Evolutionary conservation across 2,329 filamentous ascomycete genomes (phyloP), one percentile per base, ranked within the genome.

Genomic region (Neospermospora avenae): DNA sequence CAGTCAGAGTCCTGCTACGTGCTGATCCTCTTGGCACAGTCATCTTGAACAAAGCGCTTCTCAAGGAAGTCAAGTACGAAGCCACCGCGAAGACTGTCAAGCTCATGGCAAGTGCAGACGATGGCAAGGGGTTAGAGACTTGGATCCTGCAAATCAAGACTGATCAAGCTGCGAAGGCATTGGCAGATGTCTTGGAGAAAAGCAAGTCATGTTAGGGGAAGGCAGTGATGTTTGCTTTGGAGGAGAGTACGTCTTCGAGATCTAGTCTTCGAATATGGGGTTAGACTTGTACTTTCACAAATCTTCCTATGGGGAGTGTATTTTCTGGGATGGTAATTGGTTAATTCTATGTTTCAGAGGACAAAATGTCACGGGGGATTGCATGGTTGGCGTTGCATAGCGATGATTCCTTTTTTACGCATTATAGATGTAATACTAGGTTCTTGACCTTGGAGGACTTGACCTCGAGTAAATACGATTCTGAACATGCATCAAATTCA

Each of bases 1-100:
- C 81, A 28, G 82, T 86, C 3, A 84, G 91, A 42, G 77, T 95
- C 48, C 76, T 96, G 20, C 76, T 93, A 63, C 85, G 91, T 53
- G 84, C 84, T n/a, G 88, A 92, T 65, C 89, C 90, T 0, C 82
- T 86, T 63, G 91, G 91, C 16, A 83, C 88, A 41, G 78, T 93
- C 49, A 82, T 88, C 3, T 77, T 96, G 69, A 96, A 96, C 75
- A 84, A 87, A 67, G 74, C 79, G 20, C 74, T 93, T 52, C 74
- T 90, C 35, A 77, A 84, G 1, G 77, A 80, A n/a, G 75, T 86
- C 55, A 78, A 78, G 4, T 93, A 92, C 76, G 83, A 82, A 68
- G 76, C 80, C 6, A 79, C 81, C 28, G 78, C 72, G 49, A 89
- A 87, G 74, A 85, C 83, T 61, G 76, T 88, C 60, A 85, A 82